Evolutionary conservation across 768 basidiomycete species (phyloP).

Genomic region (Candolleomyces eurysporus): DNA sequence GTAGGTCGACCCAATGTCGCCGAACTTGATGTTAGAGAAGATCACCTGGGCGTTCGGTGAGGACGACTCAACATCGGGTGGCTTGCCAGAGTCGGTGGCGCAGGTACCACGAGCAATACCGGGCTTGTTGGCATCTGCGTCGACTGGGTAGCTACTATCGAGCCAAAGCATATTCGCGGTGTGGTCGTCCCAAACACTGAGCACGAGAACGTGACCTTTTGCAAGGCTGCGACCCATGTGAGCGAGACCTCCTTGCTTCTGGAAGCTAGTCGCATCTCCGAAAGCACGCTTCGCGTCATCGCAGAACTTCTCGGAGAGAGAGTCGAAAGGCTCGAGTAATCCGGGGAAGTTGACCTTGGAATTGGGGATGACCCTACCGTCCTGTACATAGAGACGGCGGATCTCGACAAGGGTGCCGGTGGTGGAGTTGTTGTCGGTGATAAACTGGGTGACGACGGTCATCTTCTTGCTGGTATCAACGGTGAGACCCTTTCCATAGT

Average conservation of each 20-base stretch:
- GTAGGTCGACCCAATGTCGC: slow-evolving; percentile 19
- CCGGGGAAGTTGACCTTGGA: slow-evolving; percentile 14
- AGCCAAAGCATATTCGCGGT: slow-evolving; percentile 41
- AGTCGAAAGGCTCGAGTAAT: slow-evolving; percentile 12
- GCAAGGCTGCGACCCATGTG: slow-evolving; percentile 15
- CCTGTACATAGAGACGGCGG: slow-evolving; percentile 19
- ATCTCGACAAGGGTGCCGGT: slow-evolving; percentile 19
- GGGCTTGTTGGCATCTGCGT: slow-evolving; percentile 14
- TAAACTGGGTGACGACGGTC: slow-evolving; percentile 22
- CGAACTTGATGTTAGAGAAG: slow-evolving; percentile 21
- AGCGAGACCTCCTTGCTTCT: slow-evolving; percentile 14
- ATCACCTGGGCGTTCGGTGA: slow-evolving; percentile 16
- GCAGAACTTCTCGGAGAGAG: slow-evolving; percentile 17
- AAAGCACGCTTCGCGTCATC: slow-evolving; percentile 13
- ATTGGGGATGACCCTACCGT: slow-evolving; percentile 20
- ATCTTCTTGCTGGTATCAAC: slow-evolving; percentile 22
- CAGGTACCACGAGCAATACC: slow-evolving; percentile 21
- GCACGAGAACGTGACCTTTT: slow-evolving; percentile 38
- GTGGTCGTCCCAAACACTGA: slow-evolving; percentile 30
- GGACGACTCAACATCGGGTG: slow-evolving; percentile 12
- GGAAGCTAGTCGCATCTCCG: slow-evolving; percentile 19
- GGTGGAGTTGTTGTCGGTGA: slow-evolving; percentile 19
- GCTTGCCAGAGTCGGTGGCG: slow-evolving; percentile 15
- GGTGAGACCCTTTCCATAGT: slow-evolving; percentile 19
- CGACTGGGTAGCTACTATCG: slow-evolving; percentile 35